Base-by-base conservation (phyloP, 2,329 filamentous ascomycete species). In the Cladosporium colombiae region DNA sequence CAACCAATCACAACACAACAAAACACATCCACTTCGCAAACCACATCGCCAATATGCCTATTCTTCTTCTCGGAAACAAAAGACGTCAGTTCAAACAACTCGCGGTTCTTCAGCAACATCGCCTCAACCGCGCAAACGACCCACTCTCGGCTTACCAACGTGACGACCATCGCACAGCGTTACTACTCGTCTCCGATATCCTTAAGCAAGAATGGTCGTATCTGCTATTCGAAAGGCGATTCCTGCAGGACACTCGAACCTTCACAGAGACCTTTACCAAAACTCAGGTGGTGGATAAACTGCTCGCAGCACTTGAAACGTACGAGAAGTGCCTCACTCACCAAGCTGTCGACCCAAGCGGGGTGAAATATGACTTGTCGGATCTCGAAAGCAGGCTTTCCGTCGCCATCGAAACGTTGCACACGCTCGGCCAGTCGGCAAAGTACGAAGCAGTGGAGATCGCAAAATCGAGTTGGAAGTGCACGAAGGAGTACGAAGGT, bases 11-110 rank as follows among this genome's bases (percentile, higher is more conserved):
- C 5, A 61, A 61, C 18, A 23, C n/a, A 61, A 14, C 58, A 35
- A 25, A n/a, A 18, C 23, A 35, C 29, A 33, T 25, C 29, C 44
- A 27, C n/a, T 7, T 46, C n/a, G 40, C 40, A 46, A 46, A 46
- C 10, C 25, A 49, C 25, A 60, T 40, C 59, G 59, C 59, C 44
- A 56, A 31, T 16, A 63, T 63, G 61, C 61, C 61, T 25, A 29
- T 33, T 13, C 25, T 63, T 37, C 35, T 21, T 13, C 50, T 63
- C 35, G 56, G 56, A 40, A 56, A 53, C 61, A 63, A 49, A 33
- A 29, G 29, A 27, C 61, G 61, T 40, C 61, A 63, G n/a, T 63
- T 46, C 61, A 63, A 56, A 44, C 50, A 56, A 29, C 61, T 63
- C 50, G 27, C 33, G 5, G 11, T 46, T 25, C 61, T 63, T 37